Evolutionary conservation across 2,329 filamentous ascomycete genomes (phyloP), one percentile per base, ranked within the genome.

Genomic region (Sphaceloma murrayae): DNA sequence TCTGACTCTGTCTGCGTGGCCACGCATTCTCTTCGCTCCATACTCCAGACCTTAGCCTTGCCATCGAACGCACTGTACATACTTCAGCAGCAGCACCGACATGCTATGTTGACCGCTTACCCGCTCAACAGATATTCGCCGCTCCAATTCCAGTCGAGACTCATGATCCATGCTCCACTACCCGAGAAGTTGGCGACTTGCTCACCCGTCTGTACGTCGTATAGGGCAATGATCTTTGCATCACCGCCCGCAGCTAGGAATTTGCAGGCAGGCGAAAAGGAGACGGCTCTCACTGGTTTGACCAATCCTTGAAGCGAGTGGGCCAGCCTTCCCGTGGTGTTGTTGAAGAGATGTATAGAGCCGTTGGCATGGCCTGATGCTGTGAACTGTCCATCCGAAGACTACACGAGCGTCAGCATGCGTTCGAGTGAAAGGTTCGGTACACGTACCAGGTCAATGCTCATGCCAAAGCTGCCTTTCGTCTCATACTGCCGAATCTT

Each of bases 41-140:
- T 76, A 21, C 85, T 89, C 91, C 91, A 98, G 21, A 96, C 84
- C 64, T 94, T 95, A 49, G 84, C 85, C 63, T 94, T 95, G 27
- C 91, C 89, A 58, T 96, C 88, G 61, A 93, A 86, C 1, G 83
- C 79, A 36, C 74, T 77, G 46, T 18, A 7, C 13, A 9, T 13
- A 21, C 13, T 29, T 49, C 26, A 34, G 43, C 19, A 36, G 30
- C 3, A 24, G 2, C 32, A 19, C 5, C 4, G 19, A 2, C 1
- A 8, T 18, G 14, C 5, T 9, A 11, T 26, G 16, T 4, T 30
- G 17, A 13, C 18, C 26, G 56, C 70, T 51, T 62, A 76, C 69
- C 86, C 85, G 57, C 83, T 93, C 2, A 96, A 71, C 9, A 98
- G 68, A 61, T 85, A 94, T 64, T 96, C 89, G 36, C 91, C 91